A percentile compares a stretch with the other conserved stretches of the same genome.
phyloP scores from a whole-genome alignment of 2,329 filamentous ascomycete species.

The Tolypocladium endophyticum region DNA sequence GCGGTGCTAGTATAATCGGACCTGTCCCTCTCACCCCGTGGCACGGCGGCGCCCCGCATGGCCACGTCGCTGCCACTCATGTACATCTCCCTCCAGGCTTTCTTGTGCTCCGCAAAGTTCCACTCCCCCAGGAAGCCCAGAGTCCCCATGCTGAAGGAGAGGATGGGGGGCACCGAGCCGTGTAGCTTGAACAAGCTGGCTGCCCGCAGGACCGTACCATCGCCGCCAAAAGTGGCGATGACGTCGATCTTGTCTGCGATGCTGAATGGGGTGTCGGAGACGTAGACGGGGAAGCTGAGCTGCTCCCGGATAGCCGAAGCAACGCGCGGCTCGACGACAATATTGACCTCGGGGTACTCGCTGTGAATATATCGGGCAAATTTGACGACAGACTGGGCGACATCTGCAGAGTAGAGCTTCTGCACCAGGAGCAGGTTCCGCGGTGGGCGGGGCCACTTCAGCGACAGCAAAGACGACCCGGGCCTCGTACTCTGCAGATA shows the following conservation, averaged over 20 bases:
- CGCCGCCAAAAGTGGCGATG: slow-evolving; percentile 82
- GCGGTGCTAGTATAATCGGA: slow-evolving; percentile 7
- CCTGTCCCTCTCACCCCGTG: slow-evolving; percentile 16
- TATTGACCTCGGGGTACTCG: slow-evolving; percentile 70
- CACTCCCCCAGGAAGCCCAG: slow-evolving; percentile 92
- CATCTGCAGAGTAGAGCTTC: slow-evolving; percentile 45
- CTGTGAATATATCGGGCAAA: slow-evolving; percentile 62
- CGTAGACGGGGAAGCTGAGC: slow-evolving; percentile 66
- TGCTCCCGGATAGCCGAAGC: slow-evolving; percentile 60
- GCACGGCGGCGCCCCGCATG: slow-evolving; percentile 30
- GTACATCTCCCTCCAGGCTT: slow-evolving; percentile 85
- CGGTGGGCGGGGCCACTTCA: slow-evolving; percentile 44
- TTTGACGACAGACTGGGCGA: slow-evolving; percentile 39
- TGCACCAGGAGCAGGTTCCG: slow-evolving; percentile 48
- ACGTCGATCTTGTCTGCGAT: slow-evolving; percentile 78
- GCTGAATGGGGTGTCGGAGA: slow-evolving; percentile 34
- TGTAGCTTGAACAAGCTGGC: slow-evolving; percentile 60
- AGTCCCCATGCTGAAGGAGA: slow-evolving; percentile 95
- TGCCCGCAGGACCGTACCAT: slow-evolving; percentile 34
- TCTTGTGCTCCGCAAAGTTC: slow-evolving; percentile 89
- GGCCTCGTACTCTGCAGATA: slow-evolving; percentile 30
- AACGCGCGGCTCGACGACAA: slow-evolving; percentile 72
- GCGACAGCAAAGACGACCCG: slow-evolving; percentile 41
- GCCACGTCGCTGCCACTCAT: slow-evolving; percentile 56
- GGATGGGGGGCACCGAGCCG: slow-evolving; percentile 72